These are phyloP conservation scores for Plenodomus tracheiphilus DNA, from an alignment of 2,329 filamentous ascomycete genomes.

Conservation along the genomic window DNA sequence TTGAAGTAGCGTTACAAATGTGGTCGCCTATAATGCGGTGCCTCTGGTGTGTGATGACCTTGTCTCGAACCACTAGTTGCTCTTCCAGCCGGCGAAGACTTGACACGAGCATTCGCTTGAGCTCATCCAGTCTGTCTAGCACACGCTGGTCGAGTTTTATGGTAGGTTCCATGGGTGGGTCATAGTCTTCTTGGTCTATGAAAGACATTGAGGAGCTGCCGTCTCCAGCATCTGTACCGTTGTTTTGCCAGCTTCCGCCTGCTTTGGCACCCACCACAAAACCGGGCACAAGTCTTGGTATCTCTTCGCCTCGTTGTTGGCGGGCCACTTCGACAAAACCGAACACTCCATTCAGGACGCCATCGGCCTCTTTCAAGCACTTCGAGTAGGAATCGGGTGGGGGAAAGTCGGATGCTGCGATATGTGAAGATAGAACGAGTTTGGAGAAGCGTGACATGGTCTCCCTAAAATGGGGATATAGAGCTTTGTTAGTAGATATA, in stretches of 20 bases:
- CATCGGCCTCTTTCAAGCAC: constrained; percentile 95
- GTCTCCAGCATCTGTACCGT: constrained; percentile 66
- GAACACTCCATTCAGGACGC: constrained; percentile 89
- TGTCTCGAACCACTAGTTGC: constrained; percentile 74
- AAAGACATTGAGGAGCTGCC: constrained; percentile 69
- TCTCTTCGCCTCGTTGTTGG: constrained; percentile 89
- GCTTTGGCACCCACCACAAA: constrained; percentile 84
- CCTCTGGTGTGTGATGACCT: constrained; percentile 75
- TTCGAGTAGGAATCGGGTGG: constrained; percentile 93
- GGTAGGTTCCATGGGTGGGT: constrained; percentile 71
- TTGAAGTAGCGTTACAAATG: constrained; percentile 75
- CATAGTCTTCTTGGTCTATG: constrained; percentile 84
- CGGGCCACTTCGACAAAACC: constrained; percentile 95
- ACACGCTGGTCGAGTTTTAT: constrained; percentile 74
- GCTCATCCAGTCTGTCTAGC: constrained; percentile 81
- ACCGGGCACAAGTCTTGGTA: constrained; percentile 88
- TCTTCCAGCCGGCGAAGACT: constrained; percentile 88
- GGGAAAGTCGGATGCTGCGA: constrained; percentile 94
- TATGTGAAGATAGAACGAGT: constrained; percentile 94
- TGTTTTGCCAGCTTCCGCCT: constrained; percentile 84
- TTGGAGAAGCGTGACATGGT: constrained; percentile 99
- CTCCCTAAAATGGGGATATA: constrained; percentile 96
- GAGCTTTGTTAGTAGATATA: constrained; percentile 94
- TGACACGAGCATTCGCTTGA: constrained; percentile 82
- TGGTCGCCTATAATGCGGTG: constrained; percentile 82